Conservation (phyloP, 148 eudicot species). For the Fagopyrum esculentum region DNA sequence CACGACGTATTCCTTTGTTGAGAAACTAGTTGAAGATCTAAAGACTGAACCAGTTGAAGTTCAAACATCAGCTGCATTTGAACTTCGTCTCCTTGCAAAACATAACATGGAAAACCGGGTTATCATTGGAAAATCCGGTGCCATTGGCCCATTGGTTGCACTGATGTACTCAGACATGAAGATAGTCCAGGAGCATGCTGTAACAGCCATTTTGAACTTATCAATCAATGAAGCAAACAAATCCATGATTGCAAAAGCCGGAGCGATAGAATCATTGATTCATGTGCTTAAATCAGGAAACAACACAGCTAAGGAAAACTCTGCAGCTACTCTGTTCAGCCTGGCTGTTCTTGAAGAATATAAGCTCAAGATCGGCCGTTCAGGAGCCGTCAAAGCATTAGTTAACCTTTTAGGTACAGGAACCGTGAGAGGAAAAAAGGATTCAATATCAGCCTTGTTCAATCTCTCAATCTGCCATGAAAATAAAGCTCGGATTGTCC, state of each 20-base stretch:
- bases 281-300: constrained; percentile 69
- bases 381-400: constrained; percentile 66
- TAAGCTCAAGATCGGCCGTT: constrained; percentile 78
- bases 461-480: constrained; percentile 87
- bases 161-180: constrained; percentile 48
- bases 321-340: constrained; percentile 85
- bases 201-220: constrained; percentile 78
- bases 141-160: constrained; percentile 51
- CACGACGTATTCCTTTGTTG: constrained; percentile 49
- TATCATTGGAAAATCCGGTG: constrained; percentile 58
- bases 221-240: constrained; percentile 70
- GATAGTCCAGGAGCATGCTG: constrained; percentile 79
- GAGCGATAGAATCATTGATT: constrained; percentile 68
- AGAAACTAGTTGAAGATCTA: constrained; percentile 48
- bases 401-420: constrained; percentile 72
- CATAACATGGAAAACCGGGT: constrained; percentile 67
- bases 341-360: constrained; percentile 67
- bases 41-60: constrained; percentile 32
- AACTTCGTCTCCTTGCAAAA: constrained; percentile 69
- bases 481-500: constrained; percentile 81
- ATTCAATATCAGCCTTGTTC: constrained; percentile 84
- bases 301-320: constrained; percentile 68
- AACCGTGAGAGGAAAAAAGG: constrained; percentile 80
- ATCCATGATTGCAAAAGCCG: constrained; percentile 56
- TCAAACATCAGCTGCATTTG: constrained; percentile 61